Evolutionary conservation across 2,329 filamentous ascomycete species (phyloP).

Genomic region (Diatrype stigma): DNA sequence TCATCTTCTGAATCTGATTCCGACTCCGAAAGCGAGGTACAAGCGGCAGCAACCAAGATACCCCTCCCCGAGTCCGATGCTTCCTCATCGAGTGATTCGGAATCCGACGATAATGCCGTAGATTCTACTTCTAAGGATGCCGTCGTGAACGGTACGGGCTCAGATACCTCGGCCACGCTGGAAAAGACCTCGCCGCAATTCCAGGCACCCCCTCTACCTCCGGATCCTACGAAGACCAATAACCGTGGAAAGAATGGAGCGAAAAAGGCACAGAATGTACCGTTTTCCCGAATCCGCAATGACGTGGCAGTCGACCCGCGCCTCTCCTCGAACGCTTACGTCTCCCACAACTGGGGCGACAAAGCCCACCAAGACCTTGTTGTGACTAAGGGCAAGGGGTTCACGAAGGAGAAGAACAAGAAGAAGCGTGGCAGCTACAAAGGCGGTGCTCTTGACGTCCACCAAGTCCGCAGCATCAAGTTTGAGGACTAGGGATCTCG

Average conservation of each 20-base stretch:
- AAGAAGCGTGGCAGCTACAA: constrained; percentile 89
- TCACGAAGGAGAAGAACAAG: constrained; percentile 99
- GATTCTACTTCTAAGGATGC: constrained; percentile 20
- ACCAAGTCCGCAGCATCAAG: constrained; percentile 80
- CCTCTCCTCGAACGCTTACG: constrained; percentile 75
- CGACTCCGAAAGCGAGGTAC: constrained; percentile 32
- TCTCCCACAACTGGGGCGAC: constrained; percentile 82
- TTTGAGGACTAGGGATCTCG: constrained; percentile 72
- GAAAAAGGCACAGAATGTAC: constrained; percentile 54
- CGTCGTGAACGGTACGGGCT: constrained; percentile 25
- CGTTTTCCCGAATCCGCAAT: constrained; percentile 73
- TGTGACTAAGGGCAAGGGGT: constrained; percentile 90
- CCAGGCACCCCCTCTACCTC: constrained; percentile 48
- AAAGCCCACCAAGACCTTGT: constrained; percentile 84
- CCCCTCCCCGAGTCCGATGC: constrained; percentile 39
- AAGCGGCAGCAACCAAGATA: constrained; percentile 34
- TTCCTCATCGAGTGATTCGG: constrained; percentile 34
- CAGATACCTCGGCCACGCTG: constrained; percentile 44
- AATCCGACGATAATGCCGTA: constrained; percentile 32
- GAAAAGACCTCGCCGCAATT: constrained; percentile 50
- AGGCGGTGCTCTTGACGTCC: constrained; percentile 81
- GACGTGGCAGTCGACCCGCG: constrained; percentile 63
- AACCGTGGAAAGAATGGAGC: constrained; percentile 27
- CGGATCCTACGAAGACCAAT: constrained; percentile 46
- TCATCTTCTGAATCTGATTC: constrained; percentile 30